A percentile compares a stretch with the other conserved stretches of the same genome.
Evolutionary conservation across 1,139 yeast genomes (phyloP).

Genomic region (Suhomyces chickasaworum): DNA sequence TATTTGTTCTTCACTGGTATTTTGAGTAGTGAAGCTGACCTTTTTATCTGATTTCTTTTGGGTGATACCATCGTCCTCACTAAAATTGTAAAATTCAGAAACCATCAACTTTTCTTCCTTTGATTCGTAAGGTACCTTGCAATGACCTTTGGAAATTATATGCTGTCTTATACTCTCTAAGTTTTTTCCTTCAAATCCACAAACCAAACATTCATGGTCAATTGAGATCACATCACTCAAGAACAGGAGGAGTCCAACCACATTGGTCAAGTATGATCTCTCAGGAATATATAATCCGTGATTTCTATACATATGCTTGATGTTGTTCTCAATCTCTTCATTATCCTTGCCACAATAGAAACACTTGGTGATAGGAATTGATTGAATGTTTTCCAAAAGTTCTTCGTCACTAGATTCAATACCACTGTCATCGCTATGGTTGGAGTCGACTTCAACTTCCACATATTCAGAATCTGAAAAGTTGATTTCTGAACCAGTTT

Average conservation of each 20-base stretch:
- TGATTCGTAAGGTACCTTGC: slow-evolving; percentile 55
- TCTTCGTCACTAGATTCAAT: slow-evolving; percentile 21
- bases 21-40: slow-evolving; percentile 18
- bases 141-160: slow-evolving; percentile 53
- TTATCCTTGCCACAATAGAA: slow-evolving; percentile 45
- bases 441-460: slow-evolving; percentile 23
- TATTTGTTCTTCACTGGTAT: slow-evolving; percentile 10
- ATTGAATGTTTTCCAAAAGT: slow-evolving; percentile 25
- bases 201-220: slow-evolving; percentile 53
- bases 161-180: slow-evolving; percentile 57
- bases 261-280: slow-evolving; percentile 40
- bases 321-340: slow-evolving; percentile 43
- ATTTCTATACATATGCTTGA: slow-evolving; percentile 48
- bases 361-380: slow-evolving; percentile 40
- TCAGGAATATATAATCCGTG: slow-evolving; percentile 59
- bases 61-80: slow-evolving; percentile 21
- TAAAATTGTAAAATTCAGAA: slow-evolving; percentile 48
- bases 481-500: slow-evolving; percentile 53
- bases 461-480: slow-evolving; percentile 42
- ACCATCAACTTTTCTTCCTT: slow-evolving; percentile 43
- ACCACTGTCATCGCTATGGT: slow-evolving; percentile 15
- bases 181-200: slow-evolving; percentile 55
- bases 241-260: slow-evolving; percentile 48
- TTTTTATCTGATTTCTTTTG: slow-evolving; percentile 20
- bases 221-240: slow-evolving; percentile 46